Evolutionary conservation across 176 grass and related monocot species (phyloP), one percentile per base, ranked within the genome.

Genomic region (Metroxylon sagu): DNA sequence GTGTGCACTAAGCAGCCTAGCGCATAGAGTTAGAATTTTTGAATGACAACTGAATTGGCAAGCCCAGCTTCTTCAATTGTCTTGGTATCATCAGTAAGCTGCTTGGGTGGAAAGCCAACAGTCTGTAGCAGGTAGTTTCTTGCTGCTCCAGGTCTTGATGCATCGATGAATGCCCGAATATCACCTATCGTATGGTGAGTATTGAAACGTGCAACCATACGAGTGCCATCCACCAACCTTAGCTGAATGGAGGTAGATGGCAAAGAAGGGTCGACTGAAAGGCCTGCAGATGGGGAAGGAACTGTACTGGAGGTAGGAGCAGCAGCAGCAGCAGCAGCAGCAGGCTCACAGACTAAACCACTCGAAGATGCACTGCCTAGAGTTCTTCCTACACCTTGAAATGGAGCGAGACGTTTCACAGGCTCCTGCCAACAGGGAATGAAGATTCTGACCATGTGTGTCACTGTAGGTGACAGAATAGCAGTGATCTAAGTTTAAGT

Each of bases 231-330:
- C 23, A 68, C 64, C 25, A 98, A 87, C 70, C 93, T 92, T 56
- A 98, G 83, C 74, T 98, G 87, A 39, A 98, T 66, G 55, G 87
- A 98, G 29, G 93, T 98, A 55, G 78, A 88, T 3, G 93, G 93
- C 69, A 85, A 66, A 61, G 84, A 76, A 16, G 74, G 76, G 5
- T 92, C 79, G 49, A 92, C 78, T 60, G 70, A 72, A 80, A 81
- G 57, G 49, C 49, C 49, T 2, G 16, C 25, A n/a, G 18, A 53
- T 21, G 81, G 66, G 49, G 61, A 16, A 51, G 77, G 28, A 19
- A 17, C 48, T 19, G 50, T 57, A 57, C 48, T 74, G 4, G 63
- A 57, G 3, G 19, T 16, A 61, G 70, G 19, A 66, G 73, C 54
- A 71, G 65, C 31, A 54, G 21, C 54, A 14, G 30, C 50, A 76